These are phyloP conservation scores for Podila clonocystis DNA, from an alignment of 192 early-diverging fungal species.

Conservation along the genomic window DNA sequence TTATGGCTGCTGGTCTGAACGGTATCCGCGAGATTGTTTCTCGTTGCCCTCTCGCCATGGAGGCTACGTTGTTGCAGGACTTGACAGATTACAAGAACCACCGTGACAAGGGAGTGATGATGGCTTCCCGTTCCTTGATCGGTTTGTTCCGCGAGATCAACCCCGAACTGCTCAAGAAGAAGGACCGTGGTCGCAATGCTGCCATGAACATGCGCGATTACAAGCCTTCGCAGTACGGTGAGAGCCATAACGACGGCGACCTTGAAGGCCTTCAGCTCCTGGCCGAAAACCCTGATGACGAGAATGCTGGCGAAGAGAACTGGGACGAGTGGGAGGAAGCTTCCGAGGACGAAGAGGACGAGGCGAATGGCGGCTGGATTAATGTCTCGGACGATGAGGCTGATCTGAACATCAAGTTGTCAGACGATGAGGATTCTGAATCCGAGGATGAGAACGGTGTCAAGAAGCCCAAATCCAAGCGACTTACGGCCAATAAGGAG, in stretches of 20 bases:
- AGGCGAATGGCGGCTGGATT: constrained; percentile 34
- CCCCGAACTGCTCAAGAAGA: constrained; percentile 91
- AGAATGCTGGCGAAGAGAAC: constrained; percentile 51
- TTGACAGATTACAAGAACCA: constrained; percentile 93
- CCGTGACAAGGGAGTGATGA: constrained; percentile 94
- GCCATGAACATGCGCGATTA: constrained; percentile 76
- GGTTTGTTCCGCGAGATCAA: constrained; percentile 95
- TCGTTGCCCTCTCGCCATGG: constrained; percentile 93
- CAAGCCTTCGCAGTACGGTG: constrained; percentile 76
- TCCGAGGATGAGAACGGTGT: constrained; percentile 59
- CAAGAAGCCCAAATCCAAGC: constrained; percentile 52
- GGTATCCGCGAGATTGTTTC: constrained; percentile 88
- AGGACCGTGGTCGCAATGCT: constrained; percentile 92
- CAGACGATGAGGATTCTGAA: constrained; percentile 49
- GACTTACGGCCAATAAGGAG: constrained; percentile 52
- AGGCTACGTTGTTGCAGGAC: constrained; percentile 83
- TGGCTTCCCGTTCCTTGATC: constrained; percentile 91
- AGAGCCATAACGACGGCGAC: constrained; percentile 68
- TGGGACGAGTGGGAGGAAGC: constrained; percentile 57
- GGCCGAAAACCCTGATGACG: constrained; percentile 61
- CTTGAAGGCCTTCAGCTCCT: constrained; percentile 87
- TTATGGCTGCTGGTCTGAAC: constrained; percentile 92
- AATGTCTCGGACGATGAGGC: constrained; percentile 62
- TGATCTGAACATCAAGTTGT: constrained; percentile 50
- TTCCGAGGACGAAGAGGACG: constrained; percentile 53